Evolutionary conservation across 148 eudicot species (phyloP).

Genomic region (Suaeda aralocaspica): DNA sequence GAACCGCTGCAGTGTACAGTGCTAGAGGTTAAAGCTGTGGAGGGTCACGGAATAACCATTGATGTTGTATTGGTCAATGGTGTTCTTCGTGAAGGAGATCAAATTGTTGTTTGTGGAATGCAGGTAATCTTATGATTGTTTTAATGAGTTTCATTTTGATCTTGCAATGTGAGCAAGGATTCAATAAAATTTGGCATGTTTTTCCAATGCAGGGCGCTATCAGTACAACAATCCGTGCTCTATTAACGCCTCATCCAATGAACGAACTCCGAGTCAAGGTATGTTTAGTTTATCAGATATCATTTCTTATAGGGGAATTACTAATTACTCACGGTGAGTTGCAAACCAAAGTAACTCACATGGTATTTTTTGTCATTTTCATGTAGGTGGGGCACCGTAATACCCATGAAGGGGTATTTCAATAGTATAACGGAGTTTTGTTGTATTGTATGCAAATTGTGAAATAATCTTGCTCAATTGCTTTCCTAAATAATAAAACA

Average conservation of each 20-base stretch:
- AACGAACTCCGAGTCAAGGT: slow-evolving; percentile 95
- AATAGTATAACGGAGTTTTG: too few species aligned
- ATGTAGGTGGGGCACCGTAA: too few species aligned
- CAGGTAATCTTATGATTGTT: slow-evolving; percentile 44
- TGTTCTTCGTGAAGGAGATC: slow-evolving; percentile 89
- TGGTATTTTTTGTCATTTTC: too few species aligned
- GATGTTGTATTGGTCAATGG: slow-evolving; percentile 93
- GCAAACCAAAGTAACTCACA: too few species aligned
- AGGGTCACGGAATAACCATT: slow-evolving; percentile 89
- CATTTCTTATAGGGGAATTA: too few species aligned
- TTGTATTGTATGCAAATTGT: too few species aligned
- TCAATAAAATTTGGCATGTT: not conserved
- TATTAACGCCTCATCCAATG: slow-evolving; percentile 94
- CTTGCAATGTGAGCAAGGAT: not conserved
- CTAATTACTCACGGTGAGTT: too few species aligned
- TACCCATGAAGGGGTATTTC: too few species aligned
- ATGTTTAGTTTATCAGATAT: not conserved
- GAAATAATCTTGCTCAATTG: too few species aligned
- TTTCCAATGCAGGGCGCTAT: slow-evolving; percentile 67
- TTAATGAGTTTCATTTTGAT: not conserved
- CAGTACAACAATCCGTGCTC: slow-evolving; percentile 74
- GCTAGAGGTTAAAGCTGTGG: slow-evolving; percentile 87
- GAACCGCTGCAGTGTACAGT: slow-evolving; percentile 69
- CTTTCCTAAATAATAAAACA: too few species aligned
- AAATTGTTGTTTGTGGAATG: slow-evolving; percentile 83